Conservation (phyloP, 2,329 filamentous ascomycete species). For the Daldinia sp. region DNA sequence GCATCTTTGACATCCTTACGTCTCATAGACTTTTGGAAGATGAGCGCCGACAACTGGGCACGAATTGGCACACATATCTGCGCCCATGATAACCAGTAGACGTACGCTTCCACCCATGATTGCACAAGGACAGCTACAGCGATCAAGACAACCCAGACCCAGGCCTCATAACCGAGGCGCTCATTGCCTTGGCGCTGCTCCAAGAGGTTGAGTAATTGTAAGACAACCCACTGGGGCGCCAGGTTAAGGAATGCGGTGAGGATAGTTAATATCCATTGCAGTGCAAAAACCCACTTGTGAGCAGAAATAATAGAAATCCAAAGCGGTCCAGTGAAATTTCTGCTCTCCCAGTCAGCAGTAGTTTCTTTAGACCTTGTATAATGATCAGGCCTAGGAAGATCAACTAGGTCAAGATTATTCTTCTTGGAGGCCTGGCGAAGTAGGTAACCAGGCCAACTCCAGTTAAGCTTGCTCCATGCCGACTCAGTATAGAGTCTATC, state of each 20-base stretch:
- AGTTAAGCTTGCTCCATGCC: constrained; percentile 72
- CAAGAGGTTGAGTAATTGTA: constrained; percentile 73
- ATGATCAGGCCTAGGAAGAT: constrained; percentile 72
- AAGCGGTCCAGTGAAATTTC: constrained; percentile 63
- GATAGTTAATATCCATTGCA: constrained; percentile 71
- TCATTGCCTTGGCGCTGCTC: constrained; percentile 65
- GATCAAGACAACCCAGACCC: constrained; percentile 76
- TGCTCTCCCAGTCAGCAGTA: constrained; percentile 63
- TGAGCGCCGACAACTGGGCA: constrained; percentile 75
- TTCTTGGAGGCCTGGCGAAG: constrained; percentile 68
- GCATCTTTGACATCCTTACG: constrained; percentile 80
- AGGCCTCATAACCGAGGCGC: constrained; percentile 65
- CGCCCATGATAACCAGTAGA: constrained; percentile 75
- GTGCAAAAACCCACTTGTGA: constrained; percentile 66
- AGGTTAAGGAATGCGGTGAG: constrained; percentile 71
- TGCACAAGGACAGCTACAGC: constrained; percentile 69
- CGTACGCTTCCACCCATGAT: constrained; percentile 72
- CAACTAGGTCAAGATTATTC: constrained; percentile 69
- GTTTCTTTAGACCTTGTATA: constrained; percentile 64
- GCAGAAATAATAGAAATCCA: constrained; percentile 71
- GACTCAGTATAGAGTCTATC: constrained; percentile 73
- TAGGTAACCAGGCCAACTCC: constrained; percentile 70
- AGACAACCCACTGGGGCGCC: constrained; percentile 76
- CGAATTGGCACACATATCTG: constrained; percentile 75
- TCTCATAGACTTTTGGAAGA: constrained; percentile 82